A percentile compares a stretch with the other conserved stretches of the same genome.
Conservation (phyloP, 2,329 filamentous ascomycete species). For the Aphanocladium album region DNA sequence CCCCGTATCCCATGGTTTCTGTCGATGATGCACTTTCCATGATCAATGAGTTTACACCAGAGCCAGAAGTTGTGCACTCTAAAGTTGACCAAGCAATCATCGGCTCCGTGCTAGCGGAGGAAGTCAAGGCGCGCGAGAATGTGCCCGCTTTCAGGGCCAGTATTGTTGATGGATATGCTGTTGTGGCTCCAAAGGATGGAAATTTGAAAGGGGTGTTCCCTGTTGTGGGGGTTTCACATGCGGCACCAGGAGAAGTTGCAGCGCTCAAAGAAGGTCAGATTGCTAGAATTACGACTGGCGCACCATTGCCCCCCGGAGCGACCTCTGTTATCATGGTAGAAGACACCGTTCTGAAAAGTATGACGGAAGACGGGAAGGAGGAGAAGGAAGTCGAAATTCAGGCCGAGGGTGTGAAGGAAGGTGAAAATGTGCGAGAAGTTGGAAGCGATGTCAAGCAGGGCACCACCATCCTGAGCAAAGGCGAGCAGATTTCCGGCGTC, state of each 20-base stretch:
- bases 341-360: conserved; percentile 72
- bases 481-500: conserved; percentile 76
- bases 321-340: conserved; percentile 92
- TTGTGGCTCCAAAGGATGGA: conserved; percentile 60
- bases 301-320: conserved; percentile 80
- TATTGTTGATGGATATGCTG: conserved; percentile 94
- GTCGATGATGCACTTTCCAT: conserved; percentile 74
- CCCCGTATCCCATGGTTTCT: conserved; percentile 86
- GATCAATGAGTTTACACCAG: conserved; percentile 69
- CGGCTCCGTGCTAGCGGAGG: conserved; percentile 74
- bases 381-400: conserved; percentile 86
- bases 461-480: conserved; percentile 65
- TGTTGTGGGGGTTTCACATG: conserved; percentile 81
- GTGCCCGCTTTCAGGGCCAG: conserved; percentile 93
- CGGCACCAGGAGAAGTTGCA: conserved; percentile 63
- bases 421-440: conserved; percentile 86
- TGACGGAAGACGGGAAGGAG: conserved; percentile 75
- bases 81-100: conserved; percentile 63
- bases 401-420: conserved; percentile 65
- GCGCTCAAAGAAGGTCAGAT: conserved; percentile 68
- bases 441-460: conserved; percentile 78
- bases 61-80: conserved; percentile 49
- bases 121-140: conserved; percentile 72
- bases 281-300: conserved; percentile 89
- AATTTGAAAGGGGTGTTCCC: conserved; percentile 76